phyloP scores from a whole-genome alignment of 169 alveolate species.

The Plasmodium berghei region DNA sequence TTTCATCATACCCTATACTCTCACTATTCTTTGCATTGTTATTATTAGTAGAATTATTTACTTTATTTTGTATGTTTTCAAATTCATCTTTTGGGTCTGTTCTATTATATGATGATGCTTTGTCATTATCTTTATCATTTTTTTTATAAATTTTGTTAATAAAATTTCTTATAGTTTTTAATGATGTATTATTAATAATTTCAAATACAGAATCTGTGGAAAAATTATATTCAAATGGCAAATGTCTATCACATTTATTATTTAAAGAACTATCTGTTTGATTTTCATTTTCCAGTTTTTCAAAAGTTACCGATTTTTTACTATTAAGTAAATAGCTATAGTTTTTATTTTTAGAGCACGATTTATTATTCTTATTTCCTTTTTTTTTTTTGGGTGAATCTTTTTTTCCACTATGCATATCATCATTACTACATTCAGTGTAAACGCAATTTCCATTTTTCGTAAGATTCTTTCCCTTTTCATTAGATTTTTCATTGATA shows the following conservation, averaged over 20 bases:
- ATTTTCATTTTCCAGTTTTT: slow-evolving; percentile 43
- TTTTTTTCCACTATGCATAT: background rate
- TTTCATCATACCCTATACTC: slow-evolving; percentile 60
- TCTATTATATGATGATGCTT: background rate
- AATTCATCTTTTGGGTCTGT: slow-evolving; percentile 10
- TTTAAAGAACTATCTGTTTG: slow-evolving; percentile 1
- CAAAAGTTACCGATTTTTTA: slow-evolving; percentile 75
- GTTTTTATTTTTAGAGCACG: slow-evolving; percentile 5
- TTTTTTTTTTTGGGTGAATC: background rate
- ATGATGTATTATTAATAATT: slow-evolving; percentile 62
- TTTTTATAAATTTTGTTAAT: slow-evolving; percentile 41
- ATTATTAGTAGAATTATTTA: slow-evolving; percentile 2
- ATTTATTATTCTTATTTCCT: background rate
- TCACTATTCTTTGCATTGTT: slow-evolving; percentile 11
- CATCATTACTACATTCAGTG: no score
- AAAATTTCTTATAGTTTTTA: slow-evolving; percentile 62
- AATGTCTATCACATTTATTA: slow-evolving; percentile 6
- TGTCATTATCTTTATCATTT: slow-evolving; percentile 11
- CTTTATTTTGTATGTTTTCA: slow-evolving; percentile 1
- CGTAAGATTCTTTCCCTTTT: no score
- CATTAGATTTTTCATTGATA: background rate
- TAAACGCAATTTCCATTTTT: no score
- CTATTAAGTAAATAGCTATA: slow-evolving; percentile 19
- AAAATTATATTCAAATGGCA: background rate
- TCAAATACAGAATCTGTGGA: slow-evolving; percentile 23